Evolutionary conservation across 495 filamentous ascomycete genomes (phyloP).

Genomic region (Daldinia vernicosa): DNA sequence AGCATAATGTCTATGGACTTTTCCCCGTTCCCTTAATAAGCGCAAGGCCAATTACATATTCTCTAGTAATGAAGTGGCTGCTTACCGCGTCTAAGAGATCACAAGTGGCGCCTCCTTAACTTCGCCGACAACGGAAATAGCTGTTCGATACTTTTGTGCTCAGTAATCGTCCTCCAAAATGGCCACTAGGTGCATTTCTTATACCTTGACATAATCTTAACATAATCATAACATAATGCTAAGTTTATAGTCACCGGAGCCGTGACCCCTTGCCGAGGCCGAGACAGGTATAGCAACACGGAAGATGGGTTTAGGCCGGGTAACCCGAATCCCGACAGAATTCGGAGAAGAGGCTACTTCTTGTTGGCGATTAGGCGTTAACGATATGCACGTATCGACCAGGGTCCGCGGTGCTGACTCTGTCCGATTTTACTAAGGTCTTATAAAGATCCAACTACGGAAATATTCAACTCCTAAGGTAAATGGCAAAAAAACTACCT

Average conservation of each 20-base stretch:
- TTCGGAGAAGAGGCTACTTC: background rate
- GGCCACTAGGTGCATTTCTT: background rate
- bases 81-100: background rate
- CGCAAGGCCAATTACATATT: background rate
- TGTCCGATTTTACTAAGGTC: background rate
- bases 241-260: background rate
- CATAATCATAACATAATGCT: background rate
- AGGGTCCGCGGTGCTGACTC: background rate
- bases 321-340: background rate
- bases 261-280: background rate
- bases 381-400: background rate
- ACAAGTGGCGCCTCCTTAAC: background rate
- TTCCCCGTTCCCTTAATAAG: background rate
- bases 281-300: background rate
- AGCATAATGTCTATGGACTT: slow-evolving; percentile 12
- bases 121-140: background rate
- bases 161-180: background rate
- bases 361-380: background rate
- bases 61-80: background rate
- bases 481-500: background rate
- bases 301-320: background rate
- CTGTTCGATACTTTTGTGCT: background rate
- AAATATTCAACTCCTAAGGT: background rate
- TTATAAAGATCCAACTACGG: background rate
- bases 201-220: background rate